Percentiles rank a stretch among this genome's conserved stretches.
These are phyloP conservation scores for Anthostomella pinea DNA, from an alignment of 2,329 filamentous ascomycete species.

Conservation along the genomic window DNA sequence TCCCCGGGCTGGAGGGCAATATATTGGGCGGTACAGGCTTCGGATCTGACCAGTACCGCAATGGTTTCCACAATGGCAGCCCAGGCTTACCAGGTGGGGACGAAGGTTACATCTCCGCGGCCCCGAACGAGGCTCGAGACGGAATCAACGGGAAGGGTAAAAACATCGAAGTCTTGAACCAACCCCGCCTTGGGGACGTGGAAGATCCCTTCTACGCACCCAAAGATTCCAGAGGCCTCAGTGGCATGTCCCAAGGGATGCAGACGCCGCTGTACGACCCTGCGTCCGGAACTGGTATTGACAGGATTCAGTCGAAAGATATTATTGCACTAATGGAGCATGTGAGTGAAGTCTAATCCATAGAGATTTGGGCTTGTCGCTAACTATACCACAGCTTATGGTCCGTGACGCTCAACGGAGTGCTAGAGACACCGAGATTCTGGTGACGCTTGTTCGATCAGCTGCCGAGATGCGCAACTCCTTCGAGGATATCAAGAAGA, in stretches of 20 bases:
- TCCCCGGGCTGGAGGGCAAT: conserved; percentile 48
- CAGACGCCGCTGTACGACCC: conserved; percentile 86
- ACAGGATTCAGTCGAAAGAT: conserved; percentile 92
- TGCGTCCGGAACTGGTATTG: conserved; percentile 80
- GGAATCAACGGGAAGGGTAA: conserved; percentile 53
- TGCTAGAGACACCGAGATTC: conserved; percentile 91
- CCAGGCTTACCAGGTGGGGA: conserved; percentile 65
- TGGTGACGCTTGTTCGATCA: conserved; percentile 89
- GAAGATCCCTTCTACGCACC: conserved; percentile 67
- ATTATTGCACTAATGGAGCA: conserved; percentile 98
- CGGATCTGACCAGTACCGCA: conserved; percentile 37
- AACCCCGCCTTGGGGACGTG: conserved; percentile 49
- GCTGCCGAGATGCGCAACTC: conserved; percentile 96
- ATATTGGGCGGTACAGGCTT: conserved; percentile 43
- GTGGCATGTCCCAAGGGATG: conserved; percentile 90
- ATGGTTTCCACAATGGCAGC: conserved; percentile 52
- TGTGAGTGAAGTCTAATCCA: conserved; percentile 45
- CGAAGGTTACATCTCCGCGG: conserved; percentile 88
- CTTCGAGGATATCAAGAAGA: conserved; percentile 91
- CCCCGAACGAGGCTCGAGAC: conserved; percentile 54
- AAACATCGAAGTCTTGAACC: conserved; percentile 51
- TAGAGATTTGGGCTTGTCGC: conserved; percentile 5
- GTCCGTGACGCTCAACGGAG: conserved; percentile 95
- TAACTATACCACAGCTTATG: conserved; percentile 61
- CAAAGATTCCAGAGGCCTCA: conserved; percentile 66